A percentile compares a stretch with the other conserved stretches of the same genome.
These are phyloP conservation scores for Fistulifera solaris DNA, from an alignment of 108 stramenopile genomes.

Conservation along the genomic window DNA sequence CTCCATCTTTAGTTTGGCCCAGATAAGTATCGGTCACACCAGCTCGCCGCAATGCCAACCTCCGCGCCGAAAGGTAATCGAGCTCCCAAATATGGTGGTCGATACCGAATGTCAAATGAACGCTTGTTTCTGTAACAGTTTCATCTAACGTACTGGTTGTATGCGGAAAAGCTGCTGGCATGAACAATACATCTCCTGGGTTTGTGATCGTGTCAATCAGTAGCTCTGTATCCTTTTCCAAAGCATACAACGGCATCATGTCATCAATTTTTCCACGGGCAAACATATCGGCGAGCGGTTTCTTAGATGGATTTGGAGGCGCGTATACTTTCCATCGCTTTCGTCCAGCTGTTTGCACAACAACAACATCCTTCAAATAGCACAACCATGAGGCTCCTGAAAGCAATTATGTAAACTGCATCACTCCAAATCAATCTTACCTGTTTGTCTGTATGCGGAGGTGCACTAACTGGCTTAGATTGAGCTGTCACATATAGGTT, in stretches of 20 bases:
- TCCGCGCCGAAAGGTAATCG: slow-evolving; percentile 63
- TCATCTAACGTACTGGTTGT: slow-evolving; percentile 71
- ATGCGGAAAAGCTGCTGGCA: slow-evolving; percentile 90
- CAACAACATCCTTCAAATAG: slow-evolving; percentile 55
- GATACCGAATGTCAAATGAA: slow-evolving; percentile 85
- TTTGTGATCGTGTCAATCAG: slow-evolving; percentile 52
- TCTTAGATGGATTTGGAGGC: slow-evolving; percentile 46
- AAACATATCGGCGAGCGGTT: slow-evolving; percentile 77
- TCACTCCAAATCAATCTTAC: too few relatives aligned
- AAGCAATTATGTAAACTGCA: too few relatives aligned
- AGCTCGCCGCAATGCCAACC: slow-evolving; percentile 44
- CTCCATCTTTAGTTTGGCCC: slow-evolving; percentile 32
- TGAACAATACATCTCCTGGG: slow-evolving; percentile 77
- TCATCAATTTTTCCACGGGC: slow-evolving; percentile 85
- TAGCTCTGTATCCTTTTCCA: slow-evolving; percentile 40
- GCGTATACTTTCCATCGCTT: slow-evolving; percentile 77
- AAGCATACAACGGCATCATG: slow-evolving; percentile 51
- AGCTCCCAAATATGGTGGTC: slow-evolving; percentile 92
- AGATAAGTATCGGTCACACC: slow-evolving; percentile 43
- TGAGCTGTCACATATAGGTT: slow-evolving; percentile 84
- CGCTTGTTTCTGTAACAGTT: slow-evolving; percentile 32
- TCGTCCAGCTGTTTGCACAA: slow-evolving; percentile 78
- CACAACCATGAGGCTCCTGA: too few relatives aligned
- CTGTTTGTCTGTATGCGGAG: slow-evolving; percentile 92
- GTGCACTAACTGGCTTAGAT: slow-evolving; percentile 72